A percentile compares a stretch with the other conserved stretches of the same genome.
Evolutionary conservation across 2,329 filamentous ascomycete species (phyloP).

Genomic region (Aspergillus pseudoterreus): DNA sequence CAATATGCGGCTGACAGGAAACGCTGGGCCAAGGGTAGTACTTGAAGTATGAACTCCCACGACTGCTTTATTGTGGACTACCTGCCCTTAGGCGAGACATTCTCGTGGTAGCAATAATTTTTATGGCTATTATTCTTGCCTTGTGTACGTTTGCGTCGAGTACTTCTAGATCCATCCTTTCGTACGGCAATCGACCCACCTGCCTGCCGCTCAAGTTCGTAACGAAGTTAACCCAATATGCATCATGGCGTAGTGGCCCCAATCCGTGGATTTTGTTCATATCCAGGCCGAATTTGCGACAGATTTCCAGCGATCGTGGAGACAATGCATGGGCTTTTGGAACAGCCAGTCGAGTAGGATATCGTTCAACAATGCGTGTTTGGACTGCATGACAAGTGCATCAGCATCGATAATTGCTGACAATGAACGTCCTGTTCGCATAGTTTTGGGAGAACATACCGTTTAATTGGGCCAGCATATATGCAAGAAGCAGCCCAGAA

Average conservation of each 20-base stretch:
- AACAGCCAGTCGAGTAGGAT: constrained; percentile 21
- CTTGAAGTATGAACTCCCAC: no score
- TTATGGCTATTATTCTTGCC: no score
- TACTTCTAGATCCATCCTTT: constrained; percentile 24
- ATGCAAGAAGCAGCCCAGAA: constrained; percentile 33
- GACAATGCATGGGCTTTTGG: constrained; percentile 29
- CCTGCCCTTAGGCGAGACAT: no score
- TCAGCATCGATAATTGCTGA: no score
- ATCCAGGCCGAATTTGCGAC: constrained; percentile 24
- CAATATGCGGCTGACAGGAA: no score
- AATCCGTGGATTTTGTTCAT: constrained; percentile 21
- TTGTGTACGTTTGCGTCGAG: constrained; percentile 17
- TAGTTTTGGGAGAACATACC: constrained; percentile 10
- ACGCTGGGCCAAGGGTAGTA: no score
- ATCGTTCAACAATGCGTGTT: constrained; percentile 17
- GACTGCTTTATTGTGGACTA: no score
- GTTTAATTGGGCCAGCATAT: constrained; percentile 30
- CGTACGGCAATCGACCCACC: constrained; percentile 34
- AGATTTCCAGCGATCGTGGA: constrained; percentile 26
- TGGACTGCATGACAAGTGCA: no score
- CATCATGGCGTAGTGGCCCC: constrained; percentile 24
- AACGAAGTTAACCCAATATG: constrained; percentile 41
- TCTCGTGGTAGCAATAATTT: no score
- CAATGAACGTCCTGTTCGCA: no score
- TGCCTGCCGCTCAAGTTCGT: constrained; percentile 35